phyloP scores from a whole-genome alignment of 768 basidiomycete species.

The Kwoniella shandongensis region DNA sequence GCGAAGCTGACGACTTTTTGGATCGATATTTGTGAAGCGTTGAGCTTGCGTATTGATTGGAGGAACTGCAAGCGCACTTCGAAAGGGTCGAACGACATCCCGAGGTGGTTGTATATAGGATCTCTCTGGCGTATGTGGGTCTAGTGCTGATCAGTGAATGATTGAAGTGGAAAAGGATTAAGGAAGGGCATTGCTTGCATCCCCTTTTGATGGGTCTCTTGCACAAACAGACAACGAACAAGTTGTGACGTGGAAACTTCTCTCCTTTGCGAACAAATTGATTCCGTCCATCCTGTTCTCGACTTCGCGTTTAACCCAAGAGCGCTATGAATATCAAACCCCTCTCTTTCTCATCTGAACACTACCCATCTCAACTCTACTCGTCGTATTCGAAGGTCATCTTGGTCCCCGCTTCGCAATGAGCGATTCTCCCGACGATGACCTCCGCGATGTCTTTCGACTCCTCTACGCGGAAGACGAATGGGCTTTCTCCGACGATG shows the following conservation, averaged over 20 bases:
- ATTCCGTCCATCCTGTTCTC: constrained; percentile 12
- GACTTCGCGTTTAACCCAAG: not conserved
- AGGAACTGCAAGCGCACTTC: constrained; percentile 68
- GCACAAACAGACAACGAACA: too few relatives aligned
- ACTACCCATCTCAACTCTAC: not conserved
- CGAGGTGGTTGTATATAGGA: too few relatives aligned
- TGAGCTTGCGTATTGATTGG: constrained; percentile 62
- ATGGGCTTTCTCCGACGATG: constrained; percentile 21
- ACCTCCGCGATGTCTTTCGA: constrained; percentile 36
- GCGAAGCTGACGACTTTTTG: constrained; percentile 83
- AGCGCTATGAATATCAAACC: not conserved
- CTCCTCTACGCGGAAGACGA: constrained; percentile 34
- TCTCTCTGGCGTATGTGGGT: too few relatives aligned
- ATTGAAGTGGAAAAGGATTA: not conserved
- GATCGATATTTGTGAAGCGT: constrained; percentile 83
- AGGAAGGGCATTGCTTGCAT: too few relatives aligned
- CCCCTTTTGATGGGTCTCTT: too few relatives aligned
- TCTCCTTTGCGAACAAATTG: too few relatives aligned
- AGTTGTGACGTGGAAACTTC: constrained; percentile 22
- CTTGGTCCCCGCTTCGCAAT: constrained; percentile 1
- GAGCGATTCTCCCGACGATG: constrained; percentile 23
- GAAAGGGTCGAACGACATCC: constrained; percentile 51
- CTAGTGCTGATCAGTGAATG: not conserved
- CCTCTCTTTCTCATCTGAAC: not conserved
- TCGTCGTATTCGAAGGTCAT: not conserved